phyloP scores from a whole-genome alignment of 208 protist species.

The Strigomonas culicis region DNA sequence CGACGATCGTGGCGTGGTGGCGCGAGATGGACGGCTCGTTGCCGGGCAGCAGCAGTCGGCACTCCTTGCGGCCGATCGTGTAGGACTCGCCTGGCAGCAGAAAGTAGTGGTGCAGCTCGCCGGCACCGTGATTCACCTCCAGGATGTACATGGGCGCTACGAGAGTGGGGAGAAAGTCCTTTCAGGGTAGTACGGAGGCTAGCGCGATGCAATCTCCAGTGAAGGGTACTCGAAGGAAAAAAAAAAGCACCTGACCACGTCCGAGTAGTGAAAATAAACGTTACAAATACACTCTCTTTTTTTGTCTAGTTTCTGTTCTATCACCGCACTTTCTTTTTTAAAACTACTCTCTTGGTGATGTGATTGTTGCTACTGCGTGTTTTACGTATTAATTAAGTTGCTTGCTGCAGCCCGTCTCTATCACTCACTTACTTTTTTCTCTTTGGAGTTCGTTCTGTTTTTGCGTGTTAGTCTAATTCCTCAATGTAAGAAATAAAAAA shows the following conservation, averaged over 20 bases:
- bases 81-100: slow-evolving; percentile 55
- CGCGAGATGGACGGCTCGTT: slow-evolving; percentile 74
- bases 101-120: slow-evolving; percentile 59
- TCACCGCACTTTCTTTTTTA: no score
- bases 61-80: slow-evolving; percentile 68
- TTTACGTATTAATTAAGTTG: no score
- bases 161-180: no score
- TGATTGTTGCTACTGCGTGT: no score
- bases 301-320: no score
- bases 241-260: not conserved
- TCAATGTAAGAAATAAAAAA: slow-evolving; percentile 8
- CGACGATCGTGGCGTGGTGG: slow-evolving; percentile 58
- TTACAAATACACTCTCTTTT: no score
- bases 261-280: not conserved
- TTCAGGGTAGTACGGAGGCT: not conserved
- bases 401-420: no score
- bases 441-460: no score
- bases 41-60: slow-evolving; percentile 45
- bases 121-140: slow-evolving; percentile 60
- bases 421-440: no score
- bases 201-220: not conserved
- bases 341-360: no score
- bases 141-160: slow-evolving; percentile 79
- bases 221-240: not conserved
- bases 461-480: no score